Percentiles rank a stretch among this genome's conserved stretches.
phyloP scores from a whole-genome alignment of 192 early-diverging fungal genomes.

The Chytriomyces sp. region DNA sequence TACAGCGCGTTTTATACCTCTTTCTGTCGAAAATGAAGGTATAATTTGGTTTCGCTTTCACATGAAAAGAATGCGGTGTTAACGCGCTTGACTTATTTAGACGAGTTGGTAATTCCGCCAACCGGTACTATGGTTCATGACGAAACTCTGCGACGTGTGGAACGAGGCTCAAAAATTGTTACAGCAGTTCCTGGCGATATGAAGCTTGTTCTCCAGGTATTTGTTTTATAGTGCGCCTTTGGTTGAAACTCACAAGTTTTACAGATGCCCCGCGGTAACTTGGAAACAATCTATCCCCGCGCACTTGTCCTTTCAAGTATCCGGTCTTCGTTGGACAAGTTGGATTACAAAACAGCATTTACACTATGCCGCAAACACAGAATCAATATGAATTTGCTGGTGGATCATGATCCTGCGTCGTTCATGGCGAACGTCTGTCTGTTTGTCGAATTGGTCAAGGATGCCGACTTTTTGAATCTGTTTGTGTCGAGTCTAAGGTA shows the following conservation, averaged over 20 bases:
- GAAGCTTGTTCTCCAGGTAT: constrained; percentile 73
- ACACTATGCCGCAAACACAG: constrained; percentile 83
- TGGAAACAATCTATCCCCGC: constrained; percentile 91
- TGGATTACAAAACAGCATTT: constrained; percentile 82
- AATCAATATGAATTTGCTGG: constrained; percentile 91
- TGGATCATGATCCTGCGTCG: constrained; percentile 73
- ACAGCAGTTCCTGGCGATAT: constrained; percentile 71
- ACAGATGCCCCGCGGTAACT: constrained; percentile 96
- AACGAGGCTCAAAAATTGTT: constrained; percentile 89
- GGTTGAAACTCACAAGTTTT: constrained; percentile 34
- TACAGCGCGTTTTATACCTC: constrained; percentile 72
- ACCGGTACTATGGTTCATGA: constrained; percentile 13
- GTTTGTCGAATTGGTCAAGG: constrained; percentile 79
- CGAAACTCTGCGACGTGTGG: constrained; percentile 70
- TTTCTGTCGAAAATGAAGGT: constrained; percentile 29
- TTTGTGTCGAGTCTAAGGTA: constrained; percentile 77
- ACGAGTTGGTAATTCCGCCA: constrained; percentile 19
- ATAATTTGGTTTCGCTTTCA: neutral
- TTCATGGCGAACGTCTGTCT: constrained; percentile 71
- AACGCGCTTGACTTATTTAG: constrained; percentile 10
- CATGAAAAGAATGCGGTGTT: neutral
- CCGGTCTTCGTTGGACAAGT: constrained; percentile 19
- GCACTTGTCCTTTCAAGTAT: constrained; percentile 77
- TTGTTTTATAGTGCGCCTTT: neutral
- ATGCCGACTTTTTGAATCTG: constrained; percentile 88